Evolutionary conservation across 306 rosid species (phyloP), one percentile per base, ranked within the genome.

Genomic region (Prunus fruticosa): DNA sequence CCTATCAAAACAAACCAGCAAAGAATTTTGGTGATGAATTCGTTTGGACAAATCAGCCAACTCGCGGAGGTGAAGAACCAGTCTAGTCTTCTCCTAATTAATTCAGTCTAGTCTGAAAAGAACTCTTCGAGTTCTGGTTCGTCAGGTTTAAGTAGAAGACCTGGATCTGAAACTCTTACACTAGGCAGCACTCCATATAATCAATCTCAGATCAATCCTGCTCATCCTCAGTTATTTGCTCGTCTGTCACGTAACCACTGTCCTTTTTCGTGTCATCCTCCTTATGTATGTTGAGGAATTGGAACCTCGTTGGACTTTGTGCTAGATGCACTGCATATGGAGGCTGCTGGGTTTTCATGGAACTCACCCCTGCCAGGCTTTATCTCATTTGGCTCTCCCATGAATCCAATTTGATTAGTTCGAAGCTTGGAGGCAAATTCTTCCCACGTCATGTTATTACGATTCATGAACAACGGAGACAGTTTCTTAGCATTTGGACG

Each of bases 341-440:
- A 93, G 54, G 97, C 78, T 52, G 86, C 77, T 51, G 98, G 98
- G 77, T 93, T 88, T 76, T 93, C 98, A 12, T 90, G 91, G 85
- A 91, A 93, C 83, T 88, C 96, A 2, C 96, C 97, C 76, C 74
- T 86, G 19, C 89, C 96, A 0, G 88, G 82, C 67, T 50, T 91
- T 52, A 91, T 73, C 84, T 91, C 98, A 78, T 88, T 87, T 72
- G 97, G 96, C 78, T 88, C 93, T 63, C 98, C 98, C 96, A 90
- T 88, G 88, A 86, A 93, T 28, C 97, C 97, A n/a, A 82, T 78
- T 85, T 93, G 96, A 79, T 57, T 60, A 19, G 86, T 84, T 82
- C 81, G 89, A 80, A 91, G 87, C 41, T 76, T 64, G 63, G 93
- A 86, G 13, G 91, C 82, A 79, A 93, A 93, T 71, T 88, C 90